A percentile compares a stretch with the other conserved stretches of the same genome.
Evolutionary conservation across 1,284 basidiomycete species (phyloP).

Genomic region (Polyporus tsugae): DNA sequence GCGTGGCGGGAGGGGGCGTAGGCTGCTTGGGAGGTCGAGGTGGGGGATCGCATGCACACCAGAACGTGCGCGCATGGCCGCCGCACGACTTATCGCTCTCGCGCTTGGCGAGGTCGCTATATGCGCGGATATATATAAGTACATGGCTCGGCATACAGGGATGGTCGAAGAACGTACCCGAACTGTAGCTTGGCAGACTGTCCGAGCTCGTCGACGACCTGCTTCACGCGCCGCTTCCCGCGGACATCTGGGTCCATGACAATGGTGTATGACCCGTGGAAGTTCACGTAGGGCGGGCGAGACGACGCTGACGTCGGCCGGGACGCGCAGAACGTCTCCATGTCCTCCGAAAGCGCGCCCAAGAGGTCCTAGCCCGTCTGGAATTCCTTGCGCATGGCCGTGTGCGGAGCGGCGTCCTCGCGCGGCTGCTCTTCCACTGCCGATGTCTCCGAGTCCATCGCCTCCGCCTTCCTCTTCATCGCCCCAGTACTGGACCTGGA

Average conservation of each 20-base stretch:
- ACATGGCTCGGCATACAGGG: not conserved
- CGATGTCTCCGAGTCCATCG: not conserved
- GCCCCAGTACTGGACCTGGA: not conserved
- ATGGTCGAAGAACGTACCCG: conserved; percentile 24
- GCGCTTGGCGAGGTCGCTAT: conserved; percentile 12
- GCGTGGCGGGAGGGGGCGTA: not conserved
- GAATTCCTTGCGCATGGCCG: conserved; percentile 9
- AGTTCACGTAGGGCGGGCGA: conserved; percentile 20
- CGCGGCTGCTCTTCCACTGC: not conserved
- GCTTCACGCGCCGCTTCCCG: conserved; percentile 21
- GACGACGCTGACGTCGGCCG: not conserved
- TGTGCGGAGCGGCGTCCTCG: not conserved
- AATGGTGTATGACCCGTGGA: conserved; percentile 35
- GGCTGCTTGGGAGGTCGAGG: not conserved
- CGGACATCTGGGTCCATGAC: conserved; percentile 33
- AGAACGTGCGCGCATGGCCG: conserved; percentile 15
- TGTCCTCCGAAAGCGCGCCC: conserved; percentile 14
- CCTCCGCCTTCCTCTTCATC: conserved; percentile 18
- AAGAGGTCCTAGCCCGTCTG: conserved; percentile 19
- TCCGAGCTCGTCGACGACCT: conserved; percentile 23
- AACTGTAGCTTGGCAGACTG: conserved; percentile 26
- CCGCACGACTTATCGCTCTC: not conserved
- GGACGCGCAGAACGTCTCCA: not conserved
- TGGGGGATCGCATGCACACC: conserved; percentile 22
- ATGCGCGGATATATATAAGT: not conserved